Evolutionary conservation across 306 rosid species (phyloP).

Genomic region (Pyrus betulifolia): DNA sequence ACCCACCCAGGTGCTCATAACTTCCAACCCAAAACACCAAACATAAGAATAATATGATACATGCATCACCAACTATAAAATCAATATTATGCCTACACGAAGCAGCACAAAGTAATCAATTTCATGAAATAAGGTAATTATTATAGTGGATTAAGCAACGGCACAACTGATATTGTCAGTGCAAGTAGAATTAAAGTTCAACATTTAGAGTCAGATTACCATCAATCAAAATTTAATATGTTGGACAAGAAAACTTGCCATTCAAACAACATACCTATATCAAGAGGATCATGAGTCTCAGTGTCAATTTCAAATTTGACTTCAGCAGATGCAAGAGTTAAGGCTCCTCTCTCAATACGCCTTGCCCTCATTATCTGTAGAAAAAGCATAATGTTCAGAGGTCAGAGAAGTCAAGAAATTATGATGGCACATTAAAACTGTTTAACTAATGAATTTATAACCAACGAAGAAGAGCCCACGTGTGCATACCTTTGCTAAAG

Average conservation of each 20-base stretch:
- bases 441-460: background rate
- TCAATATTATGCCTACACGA: background rate
- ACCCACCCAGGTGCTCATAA: background rate
- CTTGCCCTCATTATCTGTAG: conserved; percentile 82
- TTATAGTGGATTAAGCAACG: background rate
- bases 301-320: conserved; percentile 98
- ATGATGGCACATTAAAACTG: conserved; percentile 4
- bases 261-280: conserved; percentile 57
- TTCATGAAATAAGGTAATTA: background rate
- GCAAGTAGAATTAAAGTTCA: background rate
- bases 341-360: conserved; percentile 91
- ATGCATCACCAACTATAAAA: background rate
- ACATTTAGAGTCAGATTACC: background rate
- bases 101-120: background rate
- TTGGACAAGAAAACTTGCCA: background rate
- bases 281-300: conserved; percentile 98
- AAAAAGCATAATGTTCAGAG: conserved; percentile 18
- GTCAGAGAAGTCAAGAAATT: conserved; percentile 17
- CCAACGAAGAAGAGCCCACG: background rate
- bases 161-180: background rate
- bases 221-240: background rate
- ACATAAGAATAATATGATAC: background rate
- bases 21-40: background rate
- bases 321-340: conserved; percentile 99
- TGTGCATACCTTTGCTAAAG: conserved; percentile 78